Evolutionary conservation across 345 rosid genomes (phyloP).

Genomic region (Clausena lansium): DNA sequence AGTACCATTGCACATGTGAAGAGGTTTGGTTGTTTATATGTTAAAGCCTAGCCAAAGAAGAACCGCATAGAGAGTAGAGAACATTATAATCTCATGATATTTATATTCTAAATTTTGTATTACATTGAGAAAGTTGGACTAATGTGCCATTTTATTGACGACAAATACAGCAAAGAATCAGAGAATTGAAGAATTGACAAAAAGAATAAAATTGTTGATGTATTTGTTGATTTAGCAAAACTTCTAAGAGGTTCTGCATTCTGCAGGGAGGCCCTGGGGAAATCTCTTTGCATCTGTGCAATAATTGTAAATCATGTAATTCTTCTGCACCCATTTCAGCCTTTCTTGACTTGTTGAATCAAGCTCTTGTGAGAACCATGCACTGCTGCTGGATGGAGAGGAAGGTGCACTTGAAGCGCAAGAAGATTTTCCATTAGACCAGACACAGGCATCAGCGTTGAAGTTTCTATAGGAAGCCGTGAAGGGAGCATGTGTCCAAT

Average conservation of each 20-base stretch:
- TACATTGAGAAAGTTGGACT: neutral
- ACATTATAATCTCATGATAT: neutral
- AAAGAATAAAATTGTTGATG: neutral
- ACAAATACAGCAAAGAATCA: too few relatives aligned
- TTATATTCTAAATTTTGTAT: neutral
- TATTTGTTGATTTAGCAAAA: neutral
- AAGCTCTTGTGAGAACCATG: slow-evolving; percentile 33
- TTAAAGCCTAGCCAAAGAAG: too few relatives aligned
- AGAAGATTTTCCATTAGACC: slow-evolving; percentile 40
- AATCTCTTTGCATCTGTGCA: slow-evolving; percentile 58
- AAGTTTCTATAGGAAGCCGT: slow-evolving; percentile 56
- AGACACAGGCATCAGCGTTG: slow-evolving; percentile 42
- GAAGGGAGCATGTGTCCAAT: slow-evolving; percentile 67
- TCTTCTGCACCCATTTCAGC: slow-evolving; percentile 54
- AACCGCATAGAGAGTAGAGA: neutral
- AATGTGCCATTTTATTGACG: too few relatives aligned
- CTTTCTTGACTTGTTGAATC: slow-evolving; percentile 34
- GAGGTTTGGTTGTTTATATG: too few relatives aligned
- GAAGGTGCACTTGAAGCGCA: slow-evolving; percentile 20
- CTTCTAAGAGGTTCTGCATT: slow-evolving; percentile 28
- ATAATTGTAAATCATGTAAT: slow-evolving; percentile 68
- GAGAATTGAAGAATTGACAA: too few relatives aligned
- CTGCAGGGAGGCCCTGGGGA: slow-evolving; percentile 46
- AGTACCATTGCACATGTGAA: too few relatives aligned
- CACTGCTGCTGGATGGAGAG: neutral